Conservation (phyloP, 305 asterid species). For the Nicotiana rustica region DNA sequence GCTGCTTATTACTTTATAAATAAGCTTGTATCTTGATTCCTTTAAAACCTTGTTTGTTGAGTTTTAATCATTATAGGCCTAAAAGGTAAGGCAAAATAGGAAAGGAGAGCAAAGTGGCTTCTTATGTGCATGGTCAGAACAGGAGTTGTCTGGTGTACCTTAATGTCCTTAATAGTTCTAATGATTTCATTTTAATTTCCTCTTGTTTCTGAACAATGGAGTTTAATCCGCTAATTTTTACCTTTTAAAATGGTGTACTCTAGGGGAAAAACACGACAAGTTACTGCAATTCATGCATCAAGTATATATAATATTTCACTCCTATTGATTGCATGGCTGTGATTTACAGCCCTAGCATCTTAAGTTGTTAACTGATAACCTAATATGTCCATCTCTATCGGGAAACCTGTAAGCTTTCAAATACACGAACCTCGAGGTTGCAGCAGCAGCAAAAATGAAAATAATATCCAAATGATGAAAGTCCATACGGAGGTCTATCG, state of each 20-base stretch:
- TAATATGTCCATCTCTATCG: background rate
- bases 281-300: background rate
- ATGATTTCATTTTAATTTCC: background rate
- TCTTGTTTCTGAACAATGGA: background rate
- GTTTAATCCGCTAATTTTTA: background rate
- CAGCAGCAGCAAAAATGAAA: constrained; percentile 6
- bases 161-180: background rate
- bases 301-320: background rate
- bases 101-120: constrained; percentile 17
- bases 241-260: background rate
- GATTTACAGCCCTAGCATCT: background rate
- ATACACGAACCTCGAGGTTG: background rate
- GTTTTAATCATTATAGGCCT: background rate
- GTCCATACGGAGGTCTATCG: background rate
- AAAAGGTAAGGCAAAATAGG: background rate
- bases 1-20: background rate
- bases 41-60: background rate
- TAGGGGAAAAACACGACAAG: background rate
- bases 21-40: background rate
- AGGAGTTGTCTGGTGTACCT: background rate
- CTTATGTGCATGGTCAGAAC: background rate
- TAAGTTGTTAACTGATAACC: background rate
- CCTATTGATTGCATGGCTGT: background rate
- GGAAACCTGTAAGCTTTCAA: background rate
- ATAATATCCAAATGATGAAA: background rate